Evolutionary conservation across 2,329 filamentous ascomycete genomes (phyloP).

Genomic region (Fusarium sp.): DNA sequence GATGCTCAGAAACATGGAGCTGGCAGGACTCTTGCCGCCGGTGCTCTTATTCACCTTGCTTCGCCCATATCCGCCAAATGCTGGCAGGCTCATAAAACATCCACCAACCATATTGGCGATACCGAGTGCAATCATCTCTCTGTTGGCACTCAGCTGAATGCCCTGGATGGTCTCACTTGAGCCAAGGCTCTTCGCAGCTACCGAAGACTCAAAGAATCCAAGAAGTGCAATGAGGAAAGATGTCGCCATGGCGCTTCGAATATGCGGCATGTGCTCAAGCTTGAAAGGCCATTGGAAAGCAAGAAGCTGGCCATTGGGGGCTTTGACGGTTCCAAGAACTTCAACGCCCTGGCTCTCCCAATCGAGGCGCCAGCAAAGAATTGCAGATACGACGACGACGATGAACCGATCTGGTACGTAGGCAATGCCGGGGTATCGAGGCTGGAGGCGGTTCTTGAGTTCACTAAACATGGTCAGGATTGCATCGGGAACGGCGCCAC

Average conservation of each 20-base stretch:
- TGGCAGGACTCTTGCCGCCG: conserved; percentile 93
- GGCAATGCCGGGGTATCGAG: conserved; percentile 82
- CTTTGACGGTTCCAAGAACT: conserved; percentile 84
- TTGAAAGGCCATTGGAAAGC: conserved; percentile 89
- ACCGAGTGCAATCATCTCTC: conserved; percentile 92
- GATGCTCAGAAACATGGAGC: conserved; percentile 85
- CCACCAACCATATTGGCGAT: conserved; percentile 91
- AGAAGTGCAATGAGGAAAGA: conserved; percentile 93
- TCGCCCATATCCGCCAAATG: conserved; percentile 95
- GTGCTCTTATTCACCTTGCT: conserved; percentile 96
- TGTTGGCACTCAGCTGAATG: conserved; percentile 88
- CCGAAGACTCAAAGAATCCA: conserved; percentile 98
- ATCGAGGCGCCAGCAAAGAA: conserved; percentile 80
- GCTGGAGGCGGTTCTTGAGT: conserved; percentile 83
- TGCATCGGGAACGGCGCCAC: background rate
- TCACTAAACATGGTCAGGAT: conserved; percentile 65
- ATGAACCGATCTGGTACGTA: conserved; percentile 93
- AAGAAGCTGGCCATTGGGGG: conserved; percentile 78
- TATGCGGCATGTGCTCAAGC: conserved; percentile 80
- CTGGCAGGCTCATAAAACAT: conserved; percentile 91
- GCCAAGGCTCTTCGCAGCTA: conserved; percentile 92
- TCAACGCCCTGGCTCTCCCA: conserved; percentile 87
- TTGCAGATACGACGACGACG: conserved; percentile 86
- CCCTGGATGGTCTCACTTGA: conserved; percentile 78
- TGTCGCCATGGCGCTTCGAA: conserved; percentile 88